Conservation (phyloP, 768 basidiomycete species). For the Cyathus striatus region DNA sequence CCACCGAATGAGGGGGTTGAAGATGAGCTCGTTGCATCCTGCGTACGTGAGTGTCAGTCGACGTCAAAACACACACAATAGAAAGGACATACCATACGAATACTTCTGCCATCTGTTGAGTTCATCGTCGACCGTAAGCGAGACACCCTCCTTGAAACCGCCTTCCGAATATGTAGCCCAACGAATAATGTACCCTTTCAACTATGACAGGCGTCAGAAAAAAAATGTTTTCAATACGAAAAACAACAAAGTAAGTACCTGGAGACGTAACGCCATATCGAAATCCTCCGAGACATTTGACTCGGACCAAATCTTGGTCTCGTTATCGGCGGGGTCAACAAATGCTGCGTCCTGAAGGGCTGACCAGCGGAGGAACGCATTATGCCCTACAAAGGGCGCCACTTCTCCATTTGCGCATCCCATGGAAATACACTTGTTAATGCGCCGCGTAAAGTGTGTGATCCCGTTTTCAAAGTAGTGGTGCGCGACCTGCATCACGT, state of each 20-base stretch:
- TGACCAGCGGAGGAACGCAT: slow-evolving; percentile 86
- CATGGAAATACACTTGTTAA: slow-evolving; percentile 81
- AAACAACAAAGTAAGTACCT: slow-evolving; percentile 17
- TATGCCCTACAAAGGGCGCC: slow-evolving; percentile 82
- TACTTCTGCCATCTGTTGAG: slow-evolving; percentile 93
- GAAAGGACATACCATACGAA: slow-evolving; percentile 48
- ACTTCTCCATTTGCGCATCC: slow-evolving; percentile 78
- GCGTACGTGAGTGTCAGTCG: slow-evolving; percentile 1
- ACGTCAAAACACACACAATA: neutral
- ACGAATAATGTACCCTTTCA: slow-evolving; percentile 70
- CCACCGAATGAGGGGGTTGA: slow-evolving; percentile 81
- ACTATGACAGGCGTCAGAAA: slow-evolving; percentile 14
- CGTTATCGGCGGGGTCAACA: slow-evolving; percentile 56
- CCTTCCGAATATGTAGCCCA: slow-evolving; percentile 85
- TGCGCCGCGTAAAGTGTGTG: slow-evolving; percentile 81
- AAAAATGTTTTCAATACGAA: neutral
- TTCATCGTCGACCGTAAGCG: slow-evolving; percentile 85
- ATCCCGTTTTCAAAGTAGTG: slow-evolving; percentile 92
- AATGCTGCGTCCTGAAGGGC: slow-evolving; percentile 85
- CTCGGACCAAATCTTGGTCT: slow-evolving; percentile 80
- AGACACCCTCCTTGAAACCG: slow-evolving; percentile 90
- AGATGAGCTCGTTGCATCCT: slow-evolving; percentile 77
- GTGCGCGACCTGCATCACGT: slow-evolving; percentile 87
- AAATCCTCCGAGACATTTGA: slow-evolving; percentile 81
- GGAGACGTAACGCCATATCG: slow-evolving; percentile 71